Conservation (phyloP, 768 basidiomycete genomes). For the Coprinopsis strossmayeri region DNA sequence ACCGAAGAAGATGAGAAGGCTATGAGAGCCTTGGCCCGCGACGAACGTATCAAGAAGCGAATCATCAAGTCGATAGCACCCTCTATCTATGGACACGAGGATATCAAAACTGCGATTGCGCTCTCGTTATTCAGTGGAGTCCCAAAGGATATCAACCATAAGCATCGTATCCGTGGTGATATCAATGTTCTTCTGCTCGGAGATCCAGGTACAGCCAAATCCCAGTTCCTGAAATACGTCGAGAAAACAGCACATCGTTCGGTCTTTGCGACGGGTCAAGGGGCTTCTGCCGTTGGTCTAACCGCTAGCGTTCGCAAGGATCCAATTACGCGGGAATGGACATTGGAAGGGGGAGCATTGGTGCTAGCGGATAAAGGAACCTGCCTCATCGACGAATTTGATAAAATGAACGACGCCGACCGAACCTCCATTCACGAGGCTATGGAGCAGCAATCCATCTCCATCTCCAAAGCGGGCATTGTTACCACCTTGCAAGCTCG, state of each 20-base stretch:
- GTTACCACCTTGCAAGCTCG: slow-evolving; percentile 97
- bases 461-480: slow-evolving; percentile 98
- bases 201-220: slow-evolving; percentile 98
- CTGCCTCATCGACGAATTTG: slow-evolving; percentile 98
- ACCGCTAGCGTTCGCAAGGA: slow-evolving; percentile 99
- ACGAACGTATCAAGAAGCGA: slow-evolving; percentile 93
- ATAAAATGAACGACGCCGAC: slow-evolving; percentile 99
- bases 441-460: slow-evolving; percentile 99
- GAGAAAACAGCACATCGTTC: slow-evolving; percentile 98
- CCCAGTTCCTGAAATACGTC: slow-evolving; percentile 97
- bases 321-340: slow-evolving; percentile 96
- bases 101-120: slow-evolving; percentile 97
- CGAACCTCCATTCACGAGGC: slow-evolving; percentile 98
- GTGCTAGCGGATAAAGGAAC: slow-evolving; percentile 98
- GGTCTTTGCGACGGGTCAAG: slow-evolving; percentile 97
- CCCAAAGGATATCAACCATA: slow-evolving; percentile 92
- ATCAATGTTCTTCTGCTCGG: slow-evolving; percentile 96
- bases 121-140: slow-evolving; percentile 94
- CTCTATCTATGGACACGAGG: slow-evolving; percentile 98
- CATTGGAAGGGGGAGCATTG: slow-evolving; percentile 94
- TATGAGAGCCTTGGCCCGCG: slow-evolving; percentile 80
- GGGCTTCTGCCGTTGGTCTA: slow-evolving; percentile 95
- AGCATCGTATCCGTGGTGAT: slow-evolving; percentile 94
- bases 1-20: slow-evolving; percentile 96
- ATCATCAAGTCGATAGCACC: slow-evolving; percentile 99